Percentiles rank a stretch among this genome's conserved stretches.
phyloP scores from a whole-genome alignment of 2,329 filamentous ascomycete genomes.

The Ascocoryne sarcoides region DNA sequence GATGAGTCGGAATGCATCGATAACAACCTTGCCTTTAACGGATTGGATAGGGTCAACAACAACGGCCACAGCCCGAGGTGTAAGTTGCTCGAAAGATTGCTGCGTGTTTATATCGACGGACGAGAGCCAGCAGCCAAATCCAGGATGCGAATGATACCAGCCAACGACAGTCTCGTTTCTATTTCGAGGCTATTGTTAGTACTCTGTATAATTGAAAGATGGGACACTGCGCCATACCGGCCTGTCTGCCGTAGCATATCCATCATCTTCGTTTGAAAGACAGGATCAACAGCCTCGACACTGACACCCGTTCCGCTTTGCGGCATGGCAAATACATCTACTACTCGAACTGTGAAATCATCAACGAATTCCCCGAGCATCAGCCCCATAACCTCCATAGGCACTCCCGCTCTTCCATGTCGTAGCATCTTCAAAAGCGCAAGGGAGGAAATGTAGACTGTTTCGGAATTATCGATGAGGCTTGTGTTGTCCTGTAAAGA shows the following conservation, averaged over 20 bases:
- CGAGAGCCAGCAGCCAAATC: constrained; percentile 98
- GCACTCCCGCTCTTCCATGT: constrained; percentile 92
- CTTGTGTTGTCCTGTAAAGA: constrained; percentile 67
- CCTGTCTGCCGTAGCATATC: constrained; percentile 98
- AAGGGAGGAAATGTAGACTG: constrained; percentile 96
- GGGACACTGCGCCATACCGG: no score
- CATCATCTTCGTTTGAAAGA: constrained; percentile 99
- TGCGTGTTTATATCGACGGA: constrained; percentile 99
- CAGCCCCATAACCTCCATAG: constrained; percentile 99
- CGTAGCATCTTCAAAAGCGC: constrained; percentile 97
- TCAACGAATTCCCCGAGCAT: constrained; percentile 99
- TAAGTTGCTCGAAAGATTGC: constrained; percentile 99
- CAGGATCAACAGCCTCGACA: constrained; percentile 95
- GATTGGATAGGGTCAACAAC: constrained; percentile 98
- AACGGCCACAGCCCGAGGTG: constrained; percentile 89
- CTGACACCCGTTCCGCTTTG: constrained; percentile 97
- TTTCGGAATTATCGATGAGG: constrained; percentile 98
- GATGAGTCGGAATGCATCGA: constrained; percentile 97
- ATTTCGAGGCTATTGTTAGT: constrained; percentile 11
- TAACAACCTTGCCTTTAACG: constrained; percentile 98
- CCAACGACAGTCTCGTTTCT: constrained; percentile 96
- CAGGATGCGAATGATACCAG: constrained; percentile 99
- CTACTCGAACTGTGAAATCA: constrained; percentile 95
- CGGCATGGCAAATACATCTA: constrained; percentile 99
- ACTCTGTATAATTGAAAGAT: background rate